Evolutionary conservation across 2,329 filamentous ascomycete species (phyloP), one percentile per base, ranked within the genome.

Genomic region (Ophiostoma triangulosporum): DNA sequence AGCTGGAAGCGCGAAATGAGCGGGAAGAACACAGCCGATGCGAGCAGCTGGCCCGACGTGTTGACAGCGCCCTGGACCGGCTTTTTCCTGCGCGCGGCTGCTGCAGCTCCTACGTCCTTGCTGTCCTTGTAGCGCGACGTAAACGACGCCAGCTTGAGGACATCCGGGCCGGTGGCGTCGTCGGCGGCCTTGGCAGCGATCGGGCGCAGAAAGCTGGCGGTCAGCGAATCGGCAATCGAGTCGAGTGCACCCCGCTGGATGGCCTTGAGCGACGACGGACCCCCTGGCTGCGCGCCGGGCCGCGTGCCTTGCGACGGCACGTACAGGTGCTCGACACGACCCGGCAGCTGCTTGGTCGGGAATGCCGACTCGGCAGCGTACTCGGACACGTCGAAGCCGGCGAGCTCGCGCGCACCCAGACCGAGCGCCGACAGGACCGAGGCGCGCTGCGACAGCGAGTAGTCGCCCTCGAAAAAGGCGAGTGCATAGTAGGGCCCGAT

Each of bases 391-490:
- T 85, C 81, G 59, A 86, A 80, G 0, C 93, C 90, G 1, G 88
- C 88, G 9, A 98, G 68, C 66, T 97, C 90, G 55, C 91, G 79
- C 2, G 87, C 87, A 29, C 85, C 80, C 0, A 98, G 70, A 0
- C 90, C 91, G 4, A 98, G 71, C 0, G 87, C 83, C 20, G 88
- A 84, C 51, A 98, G 81, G 35, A 97, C 76, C 0, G 86, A 80
- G 7, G 85, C 86, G 36, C 93, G 78, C 65, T 97, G 91, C 0
- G 83, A 79, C 35, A 97, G 72, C 0, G 90, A 95, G 66, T 93
- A 90, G 64, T 98, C 93, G 15, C 90, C 90, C 40, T 88, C 84
- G 64, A 96, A 97, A 64, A 93, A 94, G 0, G 86, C 84, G 54
- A 83, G 81, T 3, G 85, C 81, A 55, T 94, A 87, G 84, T 88